These are phyloP conservation scores for Saccharomyces paradoxus DNA, from an alignment of 805 yeast species.

Conservation along the genomic window DNA sequence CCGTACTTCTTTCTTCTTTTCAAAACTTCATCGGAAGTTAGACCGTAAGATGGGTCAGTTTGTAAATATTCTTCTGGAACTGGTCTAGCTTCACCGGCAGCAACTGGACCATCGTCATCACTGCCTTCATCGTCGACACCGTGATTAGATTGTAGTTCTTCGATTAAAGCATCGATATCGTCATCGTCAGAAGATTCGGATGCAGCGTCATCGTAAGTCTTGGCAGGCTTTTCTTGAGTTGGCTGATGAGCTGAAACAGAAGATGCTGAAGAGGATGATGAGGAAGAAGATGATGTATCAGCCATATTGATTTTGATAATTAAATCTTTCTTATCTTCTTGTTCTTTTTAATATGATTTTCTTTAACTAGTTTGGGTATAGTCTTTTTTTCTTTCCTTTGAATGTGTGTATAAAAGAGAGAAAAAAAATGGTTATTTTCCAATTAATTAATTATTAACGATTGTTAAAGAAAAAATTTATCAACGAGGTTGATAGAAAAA, in stretches of 20 bases:
- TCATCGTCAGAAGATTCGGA: conserved; percentile 39
- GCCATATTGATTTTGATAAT: background rate
- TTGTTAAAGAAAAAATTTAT: background rate
- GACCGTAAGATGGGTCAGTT: conserved; percentile 74
- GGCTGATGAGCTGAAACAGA: conserved; percentile 4
- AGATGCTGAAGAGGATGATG: background rate
- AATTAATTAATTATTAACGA: background rate
- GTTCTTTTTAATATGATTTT: background rate
- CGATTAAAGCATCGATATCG: conserved; percentile 63
- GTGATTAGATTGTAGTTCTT: conserved; percentile 64
- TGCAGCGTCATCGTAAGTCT: background rate
- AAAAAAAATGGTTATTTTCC: background rate
- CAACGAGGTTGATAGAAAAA: background rate
- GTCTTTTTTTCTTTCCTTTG: background rate
- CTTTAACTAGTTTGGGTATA: background rate
- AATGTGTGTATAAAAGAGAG: background rate
- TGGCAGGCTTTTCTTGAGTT: conserved; percentile 8
- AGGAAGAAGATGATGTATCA: background rate
- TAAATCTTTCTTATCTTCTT: background rate
- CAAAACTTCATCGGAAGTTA: conserved; percentile 65
- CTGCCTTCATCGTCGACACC: conserved; percentile 43
- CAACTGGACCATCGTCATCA: conserved; percentile 36
- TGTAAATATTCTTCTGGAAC: conserved; percentile 80
- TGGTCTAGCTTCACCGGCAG: conserved; percentile 55
- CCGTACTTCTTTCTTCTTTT: conserved; percentile 87